Conservation (phyloP, 148 eudicot species). For the Arctostaphylos glauca region DNA sequence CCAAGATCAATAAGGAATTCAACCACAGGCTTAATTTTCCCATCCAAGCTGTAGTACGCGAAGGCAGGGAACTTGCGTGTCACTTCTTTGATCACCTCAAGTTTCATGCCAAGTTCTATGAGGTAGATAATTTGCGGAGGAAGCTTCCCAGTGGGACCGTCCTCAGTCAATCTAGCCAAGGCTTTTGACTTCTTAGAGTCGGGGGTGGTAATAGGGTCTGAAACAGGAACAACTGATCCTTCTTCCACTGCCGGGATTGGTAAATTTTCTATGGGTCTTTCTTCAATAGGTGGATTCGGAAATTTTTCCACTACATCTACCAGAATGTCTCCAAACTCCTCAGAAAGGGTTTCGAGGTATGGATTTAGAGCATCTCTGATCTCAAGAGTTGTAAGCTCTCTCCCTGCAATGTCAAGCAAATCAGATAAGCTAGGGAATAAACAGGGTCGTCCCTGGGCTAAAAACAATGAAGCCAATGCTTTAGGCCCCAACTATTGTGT, state of each 20-base stretch:
- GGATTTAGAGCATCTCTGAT: conserved; percentile 79
- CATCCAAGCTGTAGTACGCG: conserved; percentile 82
- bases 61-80: conserved; percentile 76
- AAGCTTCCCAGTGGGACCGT: conserved; percentile 48
- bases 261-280: conserved; percentile 33
- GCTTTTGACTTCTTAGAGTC: conserved; percentile 54
- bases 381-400: conserved; percentile 87
- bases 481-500: neutral
- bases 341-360: conserved; percentile 60
- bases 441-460: neutral
- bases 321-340: conserved; percentile 52
- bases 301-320: conserved; percentile 63
- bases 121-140: conserved; percentile 67
- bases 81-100: conserved; percentile 54
- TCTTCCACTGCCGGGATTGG: conserved; percentile 36
- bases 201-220: conserved; percentile 27
- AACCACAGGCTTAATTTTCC: conserved; percentile 73
- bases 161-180: conserved; percentile 56
- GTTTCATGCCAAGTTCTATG: conserved; percentile 74
- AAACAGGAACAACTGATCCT: conserved; percentile 27
- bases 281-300: conserved; percentile 53
- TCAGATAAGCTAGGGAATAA: neutral
- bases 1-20: conserved; percentile 84
- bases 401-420: conserved; percentile 41
- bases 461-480: neutral